Base-by-base conservation (phyloP, 2,329 filamentous ascomycete genomes). In the Camillea tinctor region DNA sequence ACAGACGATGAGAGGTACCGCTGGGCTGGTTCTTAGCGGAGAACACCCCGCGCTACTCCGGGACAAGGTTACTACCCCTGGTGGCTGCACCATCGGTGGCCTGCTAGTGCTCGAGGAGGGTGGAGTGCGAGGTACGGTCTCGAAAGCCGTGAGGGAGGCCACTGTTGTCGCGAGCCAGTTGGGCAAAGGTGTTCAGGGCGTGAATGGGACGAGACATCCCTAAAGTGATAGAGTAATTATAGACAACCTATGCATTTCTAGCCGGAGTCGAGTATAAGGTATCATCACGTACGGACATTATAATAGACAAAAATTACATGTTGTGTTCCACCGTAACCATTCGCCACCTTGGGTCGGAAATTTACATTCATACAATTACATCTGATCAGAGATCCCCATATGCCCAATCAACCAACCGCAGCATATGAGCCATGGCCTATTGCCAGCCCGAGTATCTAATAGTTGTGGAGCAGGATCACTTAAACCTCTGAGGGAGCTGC, bases 11-110 rank as follows among this genome's bases (percentile, higher is more conserved):
- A 82, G 85, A 65, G 91, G 91, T 21, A 86, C 88, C 0, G 88
- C 90, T 0, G 86, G 84, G 0, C 71, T 93, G 68, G 85, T 93
- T 11, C 79, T 91, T 58, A 82, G 77, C 57, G 89, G 89, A 15
- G 89, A 92, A 72, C 90, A 93, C 73, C 91, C 91, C 1, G 89
- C 90, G 17, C 75, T 92, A 21, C 76, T 93, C 56, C 82, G 87
- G 55, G 90, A 94, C 67, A 91, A 90, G 76, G 88, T 92, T n/a
- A 87, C 80, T 65, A 92, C 89, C 1, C 89, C 90, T 0, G 90
- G 89, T 4, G 91, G 91, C 1, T 93, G 89, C 74, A 93, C 89
- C 4, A 92, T 93, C 63, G 87, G 86, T 1, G 91, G 90, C 0
- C 74, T 93, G 55, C 72, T 92, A 68, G 87, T 89, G 4, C 76